Evolutionary conservation across 2,329 filamentous ascomycete species (phyloP).

Genomic region (Pseudogymnoascus sp.): DNA sequence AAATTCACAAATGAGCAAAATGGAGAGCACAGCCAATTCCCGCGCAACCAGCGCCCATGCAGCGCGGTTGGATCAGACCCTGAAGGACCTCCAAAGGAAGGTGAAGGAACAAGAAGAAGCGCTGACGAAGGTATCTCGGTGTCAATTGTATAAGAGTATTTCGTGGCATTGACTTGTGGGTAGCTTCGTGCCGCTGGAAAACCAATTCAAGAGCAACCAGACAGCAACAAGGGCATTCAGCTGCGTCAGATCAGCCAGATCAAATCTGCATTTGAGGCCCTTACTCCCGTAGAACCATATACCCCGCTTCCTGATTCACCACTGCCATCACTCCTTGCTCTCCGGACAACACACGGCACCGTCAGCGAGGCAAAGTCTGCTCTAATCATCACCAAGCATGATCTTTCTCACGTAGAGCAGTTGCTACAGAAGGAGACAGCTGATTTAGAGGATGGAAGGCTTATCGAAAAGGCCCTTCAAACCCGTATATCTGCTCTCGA

Average conservation of each 20-base stretch:
- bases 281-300: conserved; percentile 55
- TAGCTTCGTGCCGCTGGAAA: conserved; percentile 25
- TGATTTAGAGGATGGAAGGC: conserved; percentile 46
- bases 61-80: conserved; percentile 55
- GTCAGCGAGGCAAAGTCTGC: conserved; percentile 57
- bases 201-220: conserved; percentile 22
- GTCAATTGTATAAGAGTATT: background rate
- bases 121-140: conserved; percentile 37
- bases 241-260: conserved; percentile 44
- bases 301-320: conserved; percentile 60
- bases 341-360: conserved; percentile 58
- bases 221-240: conserved; percentile 29
- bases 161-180: conserved; percentile 12
- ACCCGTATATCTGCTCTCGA: conserved; percentile 53
- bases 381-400: conserved; percentile 39
- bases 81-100: conserved; percentile 56
- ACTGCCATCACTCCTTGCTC: conserved; percentile 62
- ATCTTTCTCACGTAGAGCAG: conserved; percentile 37
- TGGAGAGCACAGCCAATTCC: conserved; percentile 19
- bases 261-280: conserved; percentile 56
- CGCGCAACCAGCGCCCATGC: conserved; percentile 38
- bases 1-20: background rate
- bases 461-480: conserved; percentile 46
- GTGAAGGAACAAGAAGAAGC: conserved; percentile 47
- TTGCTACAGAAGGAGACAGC: conserved; percentile 45